Conservation (phyloP, 306 rosid genomes). For the Oxytropis ochrocephala region DNA sequence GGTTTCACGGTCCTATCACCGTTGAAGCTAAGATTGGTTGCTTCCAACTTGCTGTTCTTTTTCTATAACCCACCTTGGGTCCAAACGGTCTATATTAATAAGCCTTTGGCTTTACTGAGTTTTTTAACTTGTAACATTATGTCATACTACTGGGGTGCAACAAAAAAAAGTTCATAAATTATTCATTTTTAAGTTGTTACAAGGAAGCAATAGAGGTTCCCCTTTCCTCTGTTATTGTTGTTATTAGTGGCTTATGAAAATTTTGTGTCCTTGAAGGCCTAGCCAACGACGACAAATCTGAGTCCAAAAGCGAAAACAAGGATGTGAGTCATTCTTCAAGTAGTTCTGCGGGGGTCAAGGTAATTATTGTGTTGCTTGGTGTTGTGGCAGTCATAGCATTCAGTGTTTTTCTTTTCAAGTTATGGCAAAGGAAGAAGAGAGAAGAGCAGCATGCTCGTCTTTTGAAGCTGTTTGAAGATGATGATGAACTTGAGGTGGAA, state of each 20-base stretch:
- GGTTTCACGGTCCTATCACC: too few relatives aligned
- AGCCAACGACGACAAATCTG: slow-evolving; percentile 38
- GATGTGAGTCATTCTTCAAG: slow-evolving; percentile 24
- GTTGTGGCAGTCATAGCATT: slow-evolving; percentile 40
- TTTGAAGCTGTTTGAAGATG: slow-evolving; percentile 84
- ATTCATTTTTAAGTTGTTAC: not conserved
- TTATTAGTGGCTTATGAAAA: slow-evolving; percentile 10
- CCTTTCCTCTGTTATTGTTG: not conserved
- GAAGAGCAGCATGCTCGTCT: slow-evolving; percentile 82
- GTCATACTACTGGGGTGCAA: not conserved
- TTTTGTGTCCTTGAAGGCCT: slow-evolving; percentile 28
- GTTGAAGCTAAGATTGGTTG: too few relatives aligned
- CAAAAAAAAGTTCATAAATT: not conserved
- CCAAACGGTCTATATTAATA: too few relatives aligned
- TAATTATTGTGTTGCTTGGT: slow-evolving; percentile 39
- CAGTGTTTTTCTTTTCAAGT: slow-evolving; percentile 44
- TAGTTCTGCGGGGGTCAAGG: slow-evolving; percentile 43
- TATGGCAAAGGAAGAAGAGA: slow-evolving; percentile 88
- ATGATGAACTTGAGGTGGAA: slow-evolving; percentile 89
- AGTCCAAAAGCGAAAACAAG: slow-evolving; percentile 32
- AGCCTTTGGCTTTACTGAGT: not conserved
- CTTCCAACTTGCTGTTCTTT: too few relatives aligned
- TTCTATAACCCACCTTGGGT: too few relatives aligned
- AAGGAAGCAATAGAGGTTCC: not conserved
- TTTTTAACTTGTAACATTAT: not conserved